Percentiles rank a stretch among this genome's conserved stretches.
Evolutionary conservation across 305 asterid species (phyloP).

Genomic region (Solanum hybrid): DNA sequence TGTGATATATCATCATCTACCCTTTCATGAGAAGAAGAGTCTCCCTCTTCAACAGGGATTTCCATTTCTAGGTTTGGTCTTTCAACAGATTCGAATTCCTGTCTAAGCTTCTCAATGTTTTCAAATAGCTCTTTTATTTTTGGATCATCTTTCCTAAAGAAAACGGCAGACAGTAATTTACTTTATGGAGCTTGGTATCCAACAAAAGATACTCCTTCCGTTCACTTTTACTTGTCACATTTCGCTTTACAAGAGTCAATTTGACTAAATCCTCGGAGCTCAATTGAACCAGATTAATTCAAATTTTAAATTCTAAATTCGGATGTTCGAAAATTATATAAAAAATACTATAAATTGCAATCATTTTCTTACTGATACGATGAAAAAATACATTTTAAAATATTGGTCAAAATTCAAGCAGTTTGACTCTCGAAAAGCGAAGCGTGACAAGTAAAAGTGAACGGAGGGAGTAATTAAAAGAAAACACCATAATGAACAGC

Average conservation of each 20-base stretch:
- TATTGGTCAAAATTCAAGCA: not conserved
- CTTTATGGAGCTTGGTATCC: not conserved
- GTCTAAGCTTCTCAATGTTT: conserved; percentile 58
- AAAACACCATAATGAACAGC: conserved; percentile 1
- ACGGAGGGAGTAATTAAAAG: not conserved
- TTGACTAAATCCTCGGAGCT: not conserved
- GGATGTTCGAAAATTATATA: not conserved
- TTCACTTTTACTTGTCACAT: not conserved
- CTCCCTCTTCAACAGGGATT: conserved; percentile 47
- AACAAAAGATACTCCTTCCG: not conserved
- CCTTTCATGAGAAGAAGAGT: conserved; percentile 28
- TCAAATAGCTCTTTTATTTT: conserved; percentile 68
- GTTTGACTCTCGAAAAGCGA: not conserved
- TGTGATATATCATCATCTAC: conserved; percentile 25
- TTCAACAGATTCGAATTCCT: conserved; percentile 68
- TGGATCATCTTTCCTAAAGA: conserved; percentile 65
- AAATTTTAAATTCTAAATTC: too few species aligned
- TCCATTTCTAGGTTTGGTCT: conserved; percentile 82
- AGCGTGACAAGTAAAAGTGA: not conserved
- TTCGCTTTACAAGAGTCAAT: not conserved
- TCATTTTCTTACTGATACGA: not conserved
- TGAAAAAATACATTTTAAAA: not conserved
- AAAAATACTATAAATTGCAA: not conserved
- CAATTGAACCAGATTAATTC: not conserved
- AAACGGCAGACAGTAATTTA: not conserved